Evolutionary conservation across 331 rosid genomes (phyloP).

Genomic region (Quercus tomentella): DNA sequence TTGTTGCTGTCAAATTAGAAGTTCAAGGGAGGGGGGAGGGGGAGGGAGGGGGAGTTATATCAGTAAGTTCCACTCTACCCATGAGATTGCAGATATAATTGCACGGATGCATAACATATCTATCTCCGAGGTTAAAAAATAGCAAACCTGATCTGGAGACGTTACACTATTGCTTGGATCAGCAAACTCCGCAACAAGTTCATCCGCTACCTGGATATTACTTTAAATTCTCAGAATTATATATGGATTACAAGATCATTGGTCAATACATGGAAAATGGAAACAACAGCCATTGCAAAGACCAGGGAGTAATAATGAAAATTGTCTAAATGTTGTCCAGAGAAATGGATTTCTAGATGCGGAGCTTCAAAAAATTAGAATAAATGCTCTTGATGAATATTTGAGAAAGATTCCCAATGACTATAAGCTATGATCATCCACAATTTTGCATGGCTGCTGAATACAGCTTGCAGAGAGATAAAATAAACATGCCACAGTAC

Average conservation of each 20-base stretch:
- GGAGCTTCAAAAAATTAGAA: not conserved
- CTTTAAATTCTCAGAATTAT: constrained; percentile 17
- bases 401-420: not conserved
- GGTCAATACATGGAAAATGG: not conserved
- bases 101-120: not conserved
- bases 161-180: constrained; percentile 67
- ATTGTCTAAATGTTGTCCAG: not conserved
- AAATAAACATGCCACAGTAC: not conserved
- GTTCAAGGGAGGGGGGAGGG: not conserved
- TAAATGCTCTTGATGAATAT: not conserved
- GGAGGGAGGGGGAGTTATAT: not conserved
- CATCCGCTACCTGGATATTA: constrained; percentile 81
- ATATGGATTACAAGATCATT: not conserved
- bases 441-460: not conserved
- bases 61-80: constrained; percentile 6
- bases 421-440: not conserved
- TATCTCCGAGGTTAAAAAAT: not conserved
- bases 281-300: not conserved
- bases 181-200: constrained; percentile 86
- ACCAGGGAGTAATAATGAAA: not conserved
- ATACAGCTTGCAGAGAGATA: not conserved
- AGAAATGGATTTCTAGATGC: not conserved
- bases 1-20: constrained; percentile 67
- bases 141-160: constrained; percentile 80
- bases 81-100: constrained; percentile 6